Evolutionary conservation across 139 green algal species (phyloP).

Genomic region (Chlamydomonas sphaeroides): DNA sequence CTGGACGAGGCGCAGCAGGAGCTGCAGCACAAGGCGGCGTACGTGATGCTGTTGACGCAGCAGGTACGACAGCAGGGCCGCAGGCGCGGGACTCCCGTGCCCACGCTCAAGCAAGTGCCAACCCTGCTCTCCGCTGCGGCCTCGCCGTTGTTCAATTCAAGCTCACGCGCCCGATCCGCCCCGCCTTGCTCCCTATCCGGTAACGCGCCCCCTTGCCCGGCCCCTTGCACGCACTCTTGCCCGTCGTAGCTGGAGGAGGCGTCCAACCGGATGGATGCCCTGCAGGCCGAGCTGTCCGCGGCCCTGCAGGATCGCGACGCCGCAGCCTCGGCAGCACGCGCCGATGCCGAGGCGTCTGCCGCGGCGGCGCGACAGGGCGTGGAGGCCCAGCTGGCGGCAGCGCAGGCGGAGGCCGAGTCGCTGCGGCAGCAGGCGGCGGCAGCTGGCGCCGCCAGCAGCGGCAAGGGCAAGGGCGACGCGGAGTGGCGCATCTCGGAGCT

Average conservation of each 20-base stretch:
- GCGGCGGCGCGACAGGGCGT: neutral
- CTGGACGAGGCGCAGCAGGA: slow-evolving; percentile 9
- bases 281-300: neutral
- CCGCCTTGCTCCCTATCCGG: too few relatives aligned
- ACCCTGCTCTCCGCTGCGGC: too few relatives aligned
- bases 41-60: slow-evolving; percentile 11
- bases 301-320: neutral
- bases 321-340: neutral
- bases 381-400: neutral
- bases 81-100: too few relatives aligned
- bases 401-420: slow-evolving; percentile 1
- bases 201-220: too few relatives aligned
- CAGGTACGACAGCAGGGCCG: neutral
- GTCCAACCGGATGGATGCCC: slow-evolving; percentile 4
- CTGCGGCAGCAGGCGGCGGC: slow-evolving; percentile 2
- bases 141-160: too few relatives aligned
- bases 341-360: neutral
- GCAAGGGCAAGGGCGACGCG: neutral
- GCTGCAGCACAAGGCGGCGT: slow-evolving; percentile 8
- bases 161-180: too few relatives aligned
- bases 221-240: too few relatives aligned
- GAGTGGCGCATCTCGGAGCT: slow-evolving; percentile 19
- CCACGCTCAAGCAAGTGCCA: too few relatives aligned
- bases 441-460: neutral
- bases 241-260: slow-evolving; percentile 20